Conservation (phyloP, 2,329 filamentous ascomycete species). For the Trichoderma polysporum region DNA sequence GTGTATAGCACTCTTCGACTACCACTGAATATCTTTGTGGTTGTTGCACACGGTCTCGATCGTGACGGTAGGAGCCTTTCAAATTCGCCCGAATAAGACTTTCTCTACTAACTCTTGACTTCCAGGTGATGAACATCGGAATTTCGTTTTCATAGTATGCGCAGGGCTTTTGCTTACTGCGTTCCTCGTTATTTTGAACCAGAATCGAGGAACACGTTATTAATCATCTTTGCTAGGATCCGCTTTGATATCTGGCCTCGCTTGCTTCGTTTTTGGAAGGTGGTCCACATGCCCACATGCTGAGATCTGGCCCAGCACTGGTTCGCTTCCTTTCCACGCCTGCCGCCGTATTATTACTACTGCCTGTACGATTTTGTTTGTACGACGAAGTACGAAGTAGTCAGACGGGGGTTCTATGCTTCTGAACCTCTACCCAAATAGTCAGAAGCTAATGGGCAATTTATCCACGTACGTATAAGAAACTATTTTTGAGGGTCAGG, state of each 20-base stretch:
- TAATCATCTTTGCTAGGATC: background rate
- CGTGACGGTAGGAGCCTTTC: constrained; percentile 39
- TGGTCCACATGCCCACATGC: constrained; percentile 7
- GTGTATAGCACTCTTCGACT: constrained; percentile 58
- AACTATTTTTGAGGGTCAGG: background rate
- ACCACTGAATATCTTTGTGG: constrained; percentile 56
- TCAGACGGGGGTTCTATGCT: background rate
- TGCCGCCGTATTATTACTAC: background rate
- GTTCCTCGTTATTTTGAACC: background rate
- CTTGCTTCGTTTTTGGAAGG: background rate
- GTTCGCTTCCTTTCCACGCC: background rate
- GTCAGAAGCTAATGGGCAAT: background rate
- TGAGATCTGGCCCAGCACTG: constrained; percentile 2
- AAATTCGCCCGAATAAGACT: background rate
- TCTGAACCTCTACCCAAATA: background rate
- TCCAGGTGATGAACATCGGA: constrained; percentile 32
- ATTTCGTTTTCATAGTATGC: constrained; percentile 30
- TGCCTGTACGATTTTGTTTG: background rate
- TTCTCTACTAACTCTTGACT: background rate
- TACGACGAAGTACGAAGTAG: background rate
- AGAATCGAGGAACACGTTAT: background rate
- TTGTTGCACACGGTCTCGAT: constrained; percentile 46
- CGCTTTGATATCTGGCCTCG: constrained; percentile 5
- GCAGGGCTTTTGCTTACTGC: constrained; percentile 21
- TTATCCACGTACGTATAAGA: constrained; percentile 1